Base-by-base conservation (phyloP, 176 grass and related monocot genomes). In the Triticum aestivum region DNA sequence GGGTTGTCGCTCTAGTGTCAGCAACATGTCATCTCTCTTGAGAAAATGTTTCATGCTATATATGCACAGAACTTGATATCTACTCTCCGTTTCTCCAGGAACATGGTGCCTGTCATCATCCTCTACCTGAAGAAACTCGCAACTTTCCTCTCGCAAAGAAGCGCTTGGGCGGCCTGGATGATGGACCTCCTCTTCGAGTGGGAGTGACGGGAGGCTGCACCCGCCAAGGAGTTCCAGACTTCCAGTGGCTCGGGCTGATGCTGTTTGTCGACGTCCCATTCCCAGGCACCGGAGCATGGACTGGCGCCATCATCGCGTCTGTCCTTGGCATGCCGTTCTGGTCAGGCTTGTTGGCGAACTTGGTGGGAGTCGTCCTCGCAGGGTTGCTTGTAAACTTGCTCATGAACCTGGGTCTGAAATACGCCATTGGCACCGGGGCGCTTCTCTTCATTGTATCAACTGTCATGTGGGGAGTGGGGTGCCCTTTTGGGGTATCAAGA, bases 181-280 rank as follows among this genome's bases (percentile, higher is more conserved):
- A 27, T 27, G 44, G 86, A 98, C 39, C 83, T 95, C 86, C 84
- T 95, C 61, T 98, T 95, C 26, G 86, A 98, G 87, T 87, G 89
- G 75, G 96, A 89, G 1, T 84, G 87, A 24, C 80, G 56, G 64
- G 95, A 98, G 79, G 96, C 91, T 13, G 90, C 86, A 6, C 93
- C 93, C 13, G 93, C 95, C 15, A 86, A 90, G 84, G 96, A 98
- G 83, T 98, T 98, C 74, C 86, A 91, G 52, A 98, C 80, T 98
- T 98, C 74, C 86, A 91, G 52, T 98, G 93, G 96, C 86, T 98
- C 23, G 96, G 93, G 42, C 54, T 98, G 85, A 98, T 95, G 93
- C 33, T 98, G 96, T 33, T 98, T 78, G 91, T 98, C 23, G 96
- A 91, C 1, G 86, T 95, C 67, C 96, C 93, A 0, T 95, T 98